Percentiles rank a stretch among this genome's conserved stretches.
Conservation (phyloP, 345 rosid species). For the Fremontodendron californicum region DNA sequence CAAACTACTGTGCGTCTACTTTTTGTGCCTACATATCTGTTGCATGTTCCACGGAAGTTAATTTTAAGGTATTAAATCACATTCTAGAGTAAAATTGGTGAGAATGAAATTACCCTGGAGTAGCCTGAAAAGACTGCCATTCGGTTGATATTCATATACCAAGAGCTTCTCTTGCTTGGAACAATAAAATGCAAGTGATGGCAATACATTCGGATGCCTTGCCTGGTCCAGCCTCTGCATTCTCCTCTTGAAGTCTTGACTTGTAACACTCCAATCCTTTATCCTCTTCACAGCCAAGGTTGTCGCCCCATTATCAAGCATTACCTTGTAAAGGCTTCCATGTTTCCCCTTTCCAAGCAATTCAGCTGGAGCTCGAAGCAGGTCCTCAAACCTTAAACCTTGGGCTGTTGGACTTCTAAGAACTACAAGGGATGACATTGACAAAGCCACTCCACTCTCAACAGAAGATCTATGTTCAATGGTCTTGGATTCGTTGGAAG, state of each 20-base stretch:
- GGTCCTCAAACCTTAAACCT: slow-evolving; percentile 42
- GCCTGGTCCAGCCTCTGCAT: slow-evolving; percentile 41
- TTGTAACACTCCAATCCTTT: slow-evolving; percentile 35
- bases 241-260: slow-evolving; percentile 41
- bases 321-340: slow-evolving; percentile 60
- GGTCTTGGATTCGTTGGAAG: slow-evolving; percentile 23
- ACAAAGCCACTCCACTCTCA: slow-evolving; percentile 29
- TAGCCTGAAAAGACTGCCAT: slow-evolving; percentile 56
- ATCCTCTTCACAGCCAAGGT: slow-evolving; percentile 53
- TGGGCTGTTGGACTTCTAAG: slow-evolving; percentile 34
- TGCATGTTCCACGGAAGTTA: too few species aligned
- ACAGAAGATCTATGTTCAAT: slow-evolving; percentile 34
- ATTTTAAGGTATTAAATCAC: too few species aligned
- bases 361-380: slow-evolving; percentile 63
- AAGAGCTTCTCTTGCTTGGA: slow-evolving; percentile 60
- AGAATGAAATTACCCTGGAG: slow-evolving; percentile 42
- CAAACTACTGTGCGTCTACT: too few species aligned
- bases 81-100: not conserved
- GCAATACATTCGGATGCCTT: slow-evolving; percentile 45
- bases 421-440: slow-evolving; percentile 41
- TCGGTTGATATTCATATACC: slow-evolving; percentile 44
- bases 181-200: slow-evolving; percentile 53
- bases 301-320: slow-evolving; percentile 30
- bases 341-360: slow-evolving; percentile 56
- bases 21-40: too few species aligned